Conservation (phyloP, 331 rosid genomes). For the Phaseolus coccineus region DNA sequence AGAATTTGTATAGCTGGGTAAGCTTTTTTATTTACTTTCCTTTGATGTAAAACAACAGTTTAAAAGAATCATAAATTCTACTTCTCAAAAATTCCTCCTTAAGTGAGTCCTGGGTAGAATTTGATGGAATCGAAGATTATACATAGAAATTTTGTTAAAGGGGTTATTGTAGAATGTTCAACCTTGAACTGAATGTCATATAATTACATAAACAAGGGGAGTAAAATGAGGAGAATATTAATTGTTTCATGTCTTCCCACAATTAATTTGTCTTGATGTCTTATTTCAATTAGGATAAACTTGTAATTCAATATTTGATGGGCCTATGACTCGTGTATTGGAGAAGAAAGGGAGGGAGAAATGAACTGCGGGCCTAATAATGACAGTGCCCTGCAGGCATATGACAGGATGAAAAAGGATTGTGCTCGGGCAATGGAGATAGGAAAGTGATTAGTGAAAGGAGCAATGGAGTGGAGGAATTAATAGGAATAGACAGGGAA, state of each 20-base stretch:
- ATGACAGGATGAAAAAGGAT: neutral
- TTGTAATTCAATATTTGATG: neutral
- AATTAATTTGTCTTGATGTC: neutral
- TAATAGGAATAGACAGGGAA: neutral
- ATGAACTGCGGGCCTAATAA: neutral
- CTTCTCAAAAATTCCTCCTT: slow-evolving; percentile 4
- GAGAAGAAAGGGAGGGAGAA: neutral
- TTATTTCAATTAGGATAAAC: slow-evolving; percentile 4
- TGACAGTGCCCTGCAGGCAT: neutral
- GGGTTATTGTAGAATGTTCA: slow-evolving; percentile 3
- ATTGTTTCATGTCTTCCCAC: neutral
- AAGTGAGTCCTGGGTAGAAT: neutral
- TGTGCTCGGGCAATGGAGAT: neutral
- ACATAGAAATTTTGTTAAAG: neutral
- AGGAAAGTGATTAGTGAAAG: neutral
- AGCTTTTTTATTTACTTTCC: neutral
- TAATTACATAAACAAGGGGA: neutral
- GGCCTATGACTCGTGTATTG: neutral
- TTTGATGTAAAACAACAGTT: neutral
- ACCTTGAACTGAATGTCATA: slow-evolving; percentile 2
- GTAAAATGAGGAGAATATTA: slow-evolving; percentile 8
- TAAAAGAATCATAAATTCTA: neutral
- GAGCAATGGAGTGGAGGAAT: neutral
- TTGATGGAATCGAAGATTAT: neutral
- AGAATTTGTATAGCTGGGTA: neutral